Base-by-base conservation (phyloP, 192 early-diverging fungal species). In the Phycomyces nitens region DNA sequence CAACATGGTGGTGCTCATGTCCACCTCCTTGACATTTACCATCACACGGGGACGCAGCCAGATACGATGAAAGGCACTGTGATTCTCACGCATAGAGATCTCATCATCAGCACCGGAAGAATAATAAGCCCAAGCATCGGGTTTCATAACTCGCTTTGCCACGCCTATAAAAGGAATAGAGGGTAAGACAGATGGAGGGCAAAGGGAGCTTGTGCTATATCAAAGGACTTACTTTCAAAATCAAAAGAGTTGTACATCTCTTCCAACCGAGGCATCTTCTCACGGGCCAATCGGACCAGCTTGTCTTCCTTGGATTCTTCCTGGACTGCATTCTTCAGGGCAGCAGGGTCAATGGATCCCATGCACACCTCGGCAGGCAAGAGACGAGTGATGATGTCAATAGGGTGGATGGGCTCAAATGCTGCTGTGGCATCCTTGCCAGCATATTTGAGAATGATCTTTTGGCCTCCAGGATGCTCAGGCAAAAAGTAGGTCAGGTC, bases 51-150 rank as follows among this genome's bases (percentile, higher is more conserved):
- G 90, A 24, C 80, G 77, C 23, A 93, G 62, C 74, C 80, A 86
- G 41, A 92, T 80, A 53, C 89, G 82, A 53, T 83, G 80, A 68
- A 87, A 93, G 10, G 90, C 90, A n/a, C 70, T 76, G 43, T 86
- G 88, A 69, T 94, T 94, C 65, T 94, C 92, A 26, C 83, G 79
- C 68, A 92, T 65, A 0, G 89, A 89, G 34, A 92, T 80, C 77
- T 93, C 91, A 65, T 94, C 91, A 53, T 90, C 90, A 3, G 86
- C 77, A 29, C 86, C 92, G 29, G 86, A 89, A 39, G 86, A 89
- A 62, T 91, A 94, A 75, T 94, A 94, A 26, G 86, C 88, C 84
- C 91, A 91, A 1, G 89, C 88, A 55, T 89, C 87, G 43, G 80
- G 62, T 53, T 73, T 80, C 34, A 93, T 52, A 9, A 78, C 72